phyloP scores from a whole-genome alignment of 257 asterid genomes.

The Scutellaria galericulata region DNA sequence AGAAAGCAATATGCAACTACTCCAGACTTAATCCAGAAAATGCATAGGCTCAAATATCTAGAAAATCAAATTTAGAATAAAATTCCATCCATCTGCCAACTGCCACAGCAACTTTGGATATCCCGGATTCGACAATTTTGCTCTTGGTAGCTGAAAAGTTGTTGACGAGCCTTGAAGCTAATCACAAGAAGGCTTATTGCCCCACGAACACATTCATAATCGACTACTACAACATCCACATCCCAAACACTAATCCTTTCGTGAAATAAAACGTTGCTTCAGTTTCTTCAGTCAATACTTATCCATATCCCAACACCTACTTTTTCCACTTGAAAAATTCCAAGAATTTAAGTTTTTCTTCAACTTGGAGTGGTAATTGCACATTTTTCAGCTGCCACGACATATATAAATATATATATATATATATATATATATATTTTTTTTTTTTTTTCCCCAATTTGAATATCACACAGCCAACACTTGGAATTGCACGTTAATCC shows the following conservation, averaged over 20 bases:
- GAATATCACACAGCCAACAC: conserved; percentile 10
- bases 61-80: not conserved
- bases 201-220: not conserved
- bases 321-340: conserved; percentile 5
- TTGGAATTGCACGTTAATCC: conserved; percentile 18
- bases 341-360: not conserved
- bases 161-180: not conserved
- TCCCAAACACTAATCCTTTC: not conserved
- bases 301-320: not conserved
- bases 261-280: not conserved
- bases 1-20: not conserved
- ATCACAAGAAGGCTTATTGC: not conserved
- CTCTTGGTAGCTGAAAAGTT: not conserved
- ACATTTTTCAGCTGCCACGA: not conserved
- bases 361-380: not conserved
- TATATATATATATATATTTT: not conserved
- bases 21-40: conserved; percentile 7
- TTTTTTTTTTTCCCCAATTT: conserved; percentile 2
- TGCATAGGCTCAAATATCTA: not conserved
- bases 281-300: not conserved
- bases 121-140: not conserved
- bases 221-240: not conserved
- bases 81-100: conserved; percentile 7
- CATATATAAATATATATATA: too few species aligned
- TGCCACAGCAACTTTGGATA: not conserved